These are phyloP conservation scores for Chaetomidium leptoderma DNA, from an alignment of 495 filamentous ascomycete genomes.

Conservation along the genomic window DNA sequence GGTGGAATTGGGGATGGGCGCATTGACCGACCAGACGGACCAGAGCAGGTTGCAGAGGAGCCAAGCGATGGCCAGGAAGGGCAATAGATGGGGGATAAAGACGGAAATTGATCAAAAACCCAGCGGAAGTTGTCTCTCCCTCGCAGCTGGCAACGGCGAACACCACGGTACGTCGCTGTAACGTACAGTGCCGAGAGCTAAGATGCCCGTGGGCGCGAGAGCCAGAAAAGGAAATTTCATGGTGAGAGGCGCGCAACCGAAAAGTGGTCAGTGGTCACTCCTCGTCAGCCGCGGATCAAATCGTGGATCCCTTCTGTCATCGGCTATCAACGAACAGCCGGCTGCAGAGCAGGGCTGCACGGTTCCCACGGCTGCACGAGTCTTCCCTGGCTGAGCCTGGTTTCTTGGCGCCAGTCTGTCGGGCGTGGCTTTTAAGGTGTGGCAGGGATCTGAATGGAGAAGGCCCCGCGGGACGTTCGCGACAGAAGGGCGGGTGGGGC, in stretches of 20 bases:
- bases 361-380: constrained; percentile 2
- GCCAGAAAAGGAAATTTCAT: neutral
- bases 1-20: constrained; percentile 9
- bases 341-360: constrained; percentile 1
- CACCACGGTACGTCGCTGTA: neutral
- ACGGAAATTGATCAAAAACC: neutral
- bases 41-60: constrained; percentile 9
- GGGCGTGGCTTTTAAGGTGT: constrained; percentile 13
- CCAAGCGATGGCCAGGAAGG: constrained; percentile 15
- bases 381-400: neutral
- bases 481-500: neutral
- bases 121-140: neutral
- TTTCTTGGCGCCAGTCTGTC: constrained; percentile 9
- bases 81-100: neutral
- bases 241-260: too few relatives aligned
- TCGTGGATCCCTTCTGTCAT: constrained; percentile 10
- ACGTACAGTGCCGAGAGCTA: constrained; percentile 8
- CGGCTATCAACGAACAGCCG: constrained; percentile 8
- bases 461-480: constrained; percentile 8
- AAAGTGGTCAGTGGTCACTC: neutral
- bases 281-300: constrained; percentile 2
- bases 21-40: constrained; percentile 2
- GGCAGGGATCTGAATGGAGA: constrained; percentile 14
- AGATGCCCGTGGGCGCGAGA: too few relatives aligned
- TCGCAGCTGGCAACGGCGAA: constrained; percentile 7